Evolutionary conservation across 2,329 filamentous ascomycete genomes (phyloP), one percentile per base, ranked within the genome.

Genomic region (Cercospora janseana): DNA sequence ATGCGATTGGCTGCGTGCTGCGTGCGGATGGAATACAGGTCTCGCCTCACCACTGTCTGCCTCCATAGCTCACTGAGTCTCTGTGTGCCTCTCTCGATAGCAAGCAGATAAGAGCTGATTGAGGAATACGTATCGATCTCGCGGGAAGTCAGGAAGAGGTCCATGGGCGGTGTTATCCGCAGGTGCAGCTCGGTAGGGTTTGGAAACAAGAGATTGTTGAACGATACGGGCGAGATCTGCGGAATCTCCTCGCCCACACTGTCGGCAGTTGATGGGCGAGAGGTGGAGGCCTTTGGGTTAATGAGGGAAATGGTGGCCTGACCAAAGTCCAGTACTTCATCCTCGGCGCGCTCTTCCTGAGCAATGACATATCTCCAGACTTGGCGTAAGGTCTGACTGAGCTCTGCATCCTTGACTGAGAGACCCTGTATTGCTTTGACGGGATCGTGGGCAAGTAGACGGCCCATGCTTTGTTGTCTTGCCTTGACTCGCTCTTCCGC

Each of bases 31-130:
- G 40, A 26, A 13, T 80, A 88, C 66, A 92, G 82, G 58, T 87
- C 80, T 47, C 92, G 81, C 40, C 92, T 81, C 41, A 95, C 79
- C 1, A 83, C 81, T 4, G 85, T 88, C 55, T 87, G 84, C 66
- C 89, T 91, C 91, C 93, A 97, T 1, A 97, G 73, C 59, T 88
- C 83, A 1, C 88, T 87, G 1, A 97, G 77, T 28, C 87, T 85
- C 12, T 95, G 81, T 65, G 96, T 90, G 3, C 90, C 88, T 51
- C 91, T 82, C 45, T 89, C 85, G 56, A 97, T 83, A 0, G 88
- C 87, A 7, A 96, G 74, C 0, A 98, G 79, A 61, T 96, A 97
- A 1, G 88, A 80, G 66, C 94, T 90, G 54, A 96, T 85, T n/a
- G 79, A 78, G 0, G 89, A 87, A 69, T 97, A 98, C 0, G 81